Conservation (phyloP, 352 stramenopile genomes). For the Saprolegnia parasitica region DNA sequence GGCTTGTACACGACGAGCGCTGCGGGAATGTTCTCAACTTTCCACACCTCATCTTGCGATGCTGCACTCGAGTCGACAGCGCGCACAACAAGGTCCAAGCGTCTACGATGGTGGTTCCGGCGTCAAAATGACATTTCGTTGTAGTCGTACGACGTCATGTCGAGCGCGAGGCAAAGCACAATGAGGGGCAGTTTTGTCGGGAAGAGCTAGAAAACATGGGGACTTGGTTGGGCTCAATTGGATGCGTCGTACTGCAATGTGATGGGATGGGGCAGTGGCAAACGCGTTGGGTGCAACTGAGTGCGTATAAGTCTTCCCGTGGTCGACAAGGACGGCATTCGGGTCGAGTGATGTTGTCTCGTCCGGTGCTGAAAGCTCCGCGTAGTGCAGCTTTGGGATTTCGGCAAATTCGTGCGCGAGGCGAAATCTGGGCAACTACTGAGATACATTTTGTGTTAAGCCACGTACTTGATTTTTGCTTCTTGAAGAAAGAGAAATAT, state of each 20-base stretch:
- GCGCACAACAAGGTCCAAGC: conserved; percentile 19
- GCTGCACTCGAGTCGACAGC: conserved; percentile 17
- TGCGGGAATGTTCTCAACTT: neutral
- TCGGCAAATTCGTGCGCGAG: conserved; percentile 18
- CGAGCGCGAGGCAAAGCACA: conserved; percentile 17
- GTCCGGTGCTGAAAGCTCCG: neutral
- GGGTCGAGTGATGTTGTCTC: neutral
- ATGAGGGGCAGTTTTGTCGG: conserved; percentile 18
- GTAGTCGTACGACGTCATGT: neutral
- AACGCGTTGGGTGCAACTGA: neutral
- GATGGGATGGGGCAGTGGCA: conserved; percentile 5
- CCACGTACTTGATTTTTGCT: conserved; percentile 20
- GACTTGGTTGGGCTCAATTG: neutral
- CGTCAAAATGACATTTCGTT: neutral
- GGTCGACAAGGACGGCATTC: conserved; percentile 10
- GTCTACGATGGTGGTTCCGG: neutral
- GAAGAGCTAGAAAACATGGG: conserved; percentile 16
- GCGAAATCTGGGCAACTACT: conserved; percentile 3
- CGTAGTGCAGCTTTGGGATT: conserved; percentile 10
- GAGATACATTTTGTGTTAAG: neutral
- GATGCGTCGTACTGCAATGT: conserved; percentile 12
- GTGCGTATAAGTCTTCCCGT: conserved; percentile 24
- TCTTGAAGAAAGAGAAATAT: conserved; percentile 24
- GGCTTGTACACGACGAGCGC: conserved; percentile 21
- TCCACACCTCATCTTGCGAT: neutral